A percentile compares a stretch with the other conserved stretches of the same genome.
These are phyloP conservation scores for Stagonosporopsis chrysanthemi DNA, from an alignment of 2,329 filamentous ascomycete species.

Conservation along the genomic window DNA sequence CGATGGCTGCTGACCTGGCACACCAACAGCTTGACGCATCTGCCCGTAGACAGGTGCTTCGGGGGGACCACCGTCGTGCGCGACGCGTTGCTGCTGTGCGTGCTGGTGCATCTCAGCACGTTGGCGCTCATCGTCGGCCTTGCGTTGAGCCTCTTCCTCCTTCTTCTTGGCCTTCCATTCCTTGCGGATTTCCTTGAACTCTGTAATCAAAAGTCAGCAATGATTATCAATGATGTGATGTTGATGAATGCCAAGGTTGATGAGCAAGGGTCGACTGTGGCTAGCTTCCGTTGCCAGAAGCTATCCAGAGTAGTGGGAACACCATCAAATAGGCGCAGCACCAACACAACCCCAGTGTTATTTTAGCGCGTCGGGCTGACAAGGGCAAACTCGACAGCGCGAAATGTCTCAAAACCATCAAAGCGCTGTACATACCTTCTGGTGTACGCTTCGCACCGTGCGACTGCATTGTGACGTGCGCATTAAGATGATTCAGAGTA, in stretches of 20 bases:
- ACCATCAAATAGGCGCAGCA: conserved; percentile 54
- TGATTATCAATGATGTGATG: neutral
- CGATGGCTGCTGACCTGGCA: conserved; percentile 54
- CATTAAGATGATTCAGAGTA: conserved; percentile 95
- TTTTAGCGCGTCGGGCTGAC: conserved; percentile 43
- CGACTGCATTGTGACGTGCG: conserved; percentile 98
- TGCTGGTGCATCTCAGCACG: conserved; percentile 67
- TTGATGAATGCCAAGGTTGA: conserved; percentile 42
- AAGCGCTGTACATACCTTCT: conserved; percentile 75
- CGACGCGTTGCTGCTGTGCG: conserved; percentile 48
- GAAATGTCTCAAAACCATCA: conserved; percentile 2
- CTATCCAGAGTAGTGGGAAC: conserved; percentile 60
- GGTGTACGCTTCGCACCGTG: conserved; percentile 94
- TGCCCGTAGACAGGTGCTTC: conserved; percentile 56
- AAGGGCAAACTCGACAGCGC: conserved; percentile 38
- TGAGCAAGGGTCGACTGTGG: conserved; percentile 40
- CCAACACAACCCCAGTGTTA: conserved; percentile 21
- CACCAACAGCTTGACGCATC: conserved; percentile 55
- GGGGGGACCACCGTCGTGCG: conserved; percentile 60
- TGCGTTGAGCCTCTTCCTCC: conserved; percentile 91
- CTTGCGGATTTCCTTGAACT: conserved; percentile 99
- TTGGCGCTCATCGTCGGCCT: conserved; percentile 85
- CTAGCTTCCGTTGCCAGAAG: conserved; percentile 57
- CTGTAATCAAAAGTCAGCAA: conserved; percentile 61
- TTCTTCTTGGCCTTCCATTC: conserved; percentile 99